phyloP scores from a whole-genome alignment of 495 filamentous ascomycete genomes.

The Apiosordaria backusii region DNA sequence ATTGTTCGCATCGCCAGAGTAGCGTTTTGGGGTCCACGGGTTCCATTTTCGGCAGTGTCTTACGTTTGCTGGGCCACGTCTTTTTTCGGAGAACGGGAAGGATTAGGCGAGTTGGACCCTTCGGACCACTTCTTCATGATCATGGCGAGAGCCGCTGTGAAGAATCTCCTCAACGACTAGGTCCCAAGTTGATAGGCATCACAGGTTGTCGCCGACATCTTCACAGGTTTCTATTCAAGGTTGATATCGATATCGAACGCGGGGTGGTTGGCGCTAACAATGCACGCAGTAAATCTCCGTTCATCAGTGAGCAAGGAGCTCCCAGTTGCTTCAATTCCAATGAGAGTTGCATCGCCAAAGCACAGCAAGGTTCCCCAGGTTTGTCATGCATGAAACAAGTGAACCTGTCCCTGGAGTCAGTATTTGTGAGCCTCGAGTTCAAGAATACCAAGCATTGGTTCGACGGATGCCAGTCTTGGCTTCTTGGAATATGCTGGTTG shows the following conservation, averaged over 20 bases:
- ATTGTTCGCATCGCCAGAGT: slow-evolving; percentile 3
- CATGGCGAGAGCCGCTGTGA: not conserved
- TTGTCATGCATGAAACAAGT: slow-evolving; percentile 3
- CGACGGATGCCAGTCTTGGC: not conserved
- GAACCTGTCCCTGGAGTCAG: too few relatives aligned
- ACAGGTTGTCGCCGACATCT: too few relatives aligned
- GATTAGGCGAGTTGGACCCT: not conserved
- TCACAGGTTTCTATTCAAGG: not conserved
- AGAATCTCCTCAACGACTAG: not conserved
- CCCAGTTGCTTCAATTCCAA: not conserved
- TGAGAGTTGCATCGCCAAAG: not conserved
- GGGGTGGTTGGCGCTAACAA: not conserved
- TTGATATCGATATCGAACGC: not conserved
- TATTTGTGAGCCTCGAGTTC: too few relatives aligned
- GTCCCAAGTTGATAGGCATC: too few relatives aligned
- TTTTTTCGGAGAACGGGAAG: not conserved
- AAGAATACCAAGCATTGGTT: not conserved
- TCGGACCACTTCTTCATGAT: not conserved
- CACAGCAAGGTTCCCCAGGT: slow-evolving; percentile 1
- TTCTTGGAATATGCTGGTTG: not conserved
- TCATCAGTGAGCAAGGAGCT: not conserved
- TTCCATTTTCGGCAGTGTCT: slow-evolving; percentile 9
- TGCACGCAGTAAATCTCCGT: not conserved
- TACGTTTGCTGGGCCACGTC: slow-evolving; percentile 7
- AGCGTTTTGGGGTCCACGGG: not conserved